Evolutionary conservation across 1,139 yeast genomes (phyloP), one percentile per base, ranked within the genome.

Genomic region (Yamadazyma sp.): DNA sequence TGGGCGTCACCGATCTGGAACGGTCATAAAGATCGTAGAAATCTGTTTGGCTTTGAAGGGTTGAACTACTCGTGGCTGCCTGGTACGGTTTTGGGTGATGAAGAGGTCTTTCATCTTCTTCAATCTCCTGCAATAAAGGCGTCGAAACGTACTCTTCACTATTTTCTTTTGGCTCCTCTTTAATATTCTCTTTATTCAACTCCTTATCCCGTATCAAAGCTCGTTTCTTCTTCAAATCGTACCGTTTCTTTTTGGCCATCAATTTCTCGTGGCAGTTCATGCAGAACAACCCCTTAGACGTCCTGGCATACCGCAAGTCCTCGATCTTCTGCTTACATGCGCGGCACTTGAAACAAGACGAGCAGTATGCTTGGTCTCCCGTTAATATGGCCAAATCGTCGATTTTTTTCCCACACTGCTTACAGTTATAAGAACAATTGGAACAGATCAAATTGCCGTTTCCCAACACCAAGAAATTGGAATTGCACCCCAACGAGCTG

Each of bases 351-450:
- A 92, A 92, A 64, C 98, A 92, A 37, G 77, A 75, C 5, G 96
- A 81, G 61, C 98, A 94, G 58, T 88, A 92, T 3, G 98, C 97
- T 57, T 87, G 95, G 53, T 85, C 95, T 17, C 97, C 96, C 1
- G 98, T 89, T 35, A 91, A 74, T 29, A 92, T 91, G n/a, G 98
- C 98, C 66, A 91, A 72, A 59, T 92, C 97, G 56, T 88, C 96
- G 47, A 92, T 92, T 60, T 89, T 87, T 58, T 87, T 86, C 39
- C 83, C 81, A 69, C 98, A 94, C 45, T 83, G 83, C 54, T 83
- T 82, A 62, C 98, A 92, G 37, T 83, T 79, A 59, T 91, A 94
- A 11, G 95, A 86, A 61, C 98, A 92, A 47, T 83, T 86, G 40
- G 89, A 82, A 61, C 98, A 92, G 18, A 94, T 87, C 42, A 94